These are phyloP conservation scores for Nannizzia gypsea DNA, from an alignment of 2,329 filamentous ascomycete genomes.

Conservation along the genomic window DNA sequence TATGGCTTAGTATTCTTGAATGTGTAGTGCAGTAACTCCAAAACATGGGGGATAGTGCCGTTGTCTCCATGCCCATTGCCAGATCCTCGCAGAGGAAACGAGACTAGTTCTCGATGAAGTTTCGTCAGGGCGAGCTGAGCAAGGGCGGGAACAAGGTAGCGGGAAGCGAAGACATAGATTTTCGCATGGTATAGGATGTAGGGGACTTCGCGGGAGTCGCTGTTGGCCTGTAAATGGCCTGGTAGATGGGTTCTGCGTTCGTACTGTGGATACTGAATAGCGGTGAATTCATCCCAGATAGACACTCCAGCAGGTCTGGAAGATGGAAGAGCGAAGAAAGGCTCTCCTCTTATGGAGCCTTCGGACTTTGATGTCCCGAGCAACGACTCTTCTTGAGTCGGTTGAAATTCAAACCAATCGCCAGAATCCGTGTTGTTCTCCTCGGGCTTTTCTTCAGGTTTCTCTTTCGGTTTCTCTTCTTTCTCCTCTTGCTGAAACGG, in stretches of 20 bases:
- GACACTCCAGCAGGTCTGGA: constrained; percentile 23
- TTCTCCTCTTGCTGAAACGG: constrained; percentile 6
- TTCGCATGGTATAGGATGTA: constrained; percentile 35
- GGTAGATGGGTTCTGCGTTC: constrained; percentile 7
- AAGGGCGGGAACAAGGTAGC: constrained; percentile 30
- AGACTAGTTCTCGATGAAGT: constrained; percentile 27
- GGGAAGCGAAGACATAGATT: constrained; percentile 33
- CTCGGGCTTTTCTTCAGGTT: background rate
- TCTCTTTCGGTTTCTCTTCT: constrained; percentile 2
- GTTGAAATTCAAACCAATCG: constrained; percentile 12
- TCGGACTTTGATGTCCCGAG: constrained; percentile 2
- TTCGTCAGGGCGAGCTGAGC: constrained; percentile 32
- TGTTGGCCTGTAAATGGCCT: constrained; percentile 9
- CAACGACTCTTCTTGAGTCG: constrained; percentile 5
- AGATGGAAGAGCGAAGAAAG: constrained; percentile 20
- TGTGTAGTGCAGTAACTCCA: constrained; percentile 30
- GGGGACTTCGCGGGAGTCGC: constrained; percentile 16
- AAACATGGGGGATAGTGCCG: constrained; percentile 24
- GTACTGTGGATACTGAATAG: constrained; percentile 26
- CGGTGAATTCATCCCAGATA: constrained; percentile 30
- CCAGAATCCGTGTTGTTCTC: constrained; percentile 2
- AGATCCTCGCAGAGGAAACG: constrained; percentile 18
- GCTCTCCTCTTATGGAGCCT: constrained; percentile 13
- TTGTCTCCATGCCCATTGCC: constrained; percentile 9
- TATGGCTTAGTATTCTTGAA: constrained; percentile 31